These are phyloP conservation scores for Scolecobasidium constrictum DNA, from an alignment of 2,329 filamentous ascomycete genomes.

Conservation along the genomic window DNA sequence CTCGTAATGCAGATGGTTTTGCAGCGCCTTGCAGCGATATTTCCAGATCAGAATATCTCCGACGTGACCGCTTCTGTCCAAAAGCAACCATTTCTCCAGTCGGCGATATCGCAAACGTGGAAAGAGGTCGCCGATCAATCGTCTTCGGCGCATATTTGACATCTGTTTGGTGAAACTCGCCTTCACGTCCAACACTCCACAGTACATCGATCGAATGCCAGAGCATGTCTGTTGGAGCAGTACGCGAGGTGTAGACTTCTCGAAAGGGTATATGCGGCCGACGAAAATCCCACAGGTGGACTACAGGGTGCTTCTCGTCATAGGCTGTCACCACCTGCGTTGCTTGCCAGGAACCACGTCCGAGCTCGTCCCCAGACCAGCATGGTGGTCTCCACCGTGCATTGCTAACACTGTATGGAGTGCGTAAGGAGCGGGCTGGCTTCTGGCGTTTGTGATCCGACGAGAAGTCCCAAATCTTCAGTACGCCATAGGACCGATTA, in stretches of 20 bases:
- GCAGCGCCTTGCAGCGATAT: conserved; percentile 14
- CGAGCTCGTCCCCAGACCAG: conserved; percentile 40
- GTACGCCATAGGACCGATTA: conserved; percentile 22
- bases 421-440: conserved; percentile 45
- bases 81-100: conserved; percentile 46
- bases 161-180: conserved; percentile 52
- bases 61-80: conserved; percentile 38
- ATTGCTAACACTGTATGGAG: conserved; percentile 50
- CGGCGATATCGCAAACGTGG: conserved; percentile 46
- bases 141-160: conserved; percentile 48
- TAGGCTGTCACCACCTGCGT: conserved; percentile 54
- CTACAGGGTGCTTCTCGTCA: conserved; percentile 47
- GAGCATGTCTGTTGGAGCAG: conserved; percentile 47
- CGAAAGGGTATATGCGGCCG: conserved; percentile 51
- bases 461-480: conserved; percentile 50
- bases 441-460: conserved; percentile 40
- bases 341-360: conserved; percentile 45
- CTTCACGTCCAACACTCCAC: conserved; percentile 53
- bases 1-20: background rate
- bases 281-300: conserved; percentile 56
- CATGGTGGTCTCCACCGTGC: conserved; percentile 52
- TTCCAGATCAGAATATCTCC: conserved; percentile 28
- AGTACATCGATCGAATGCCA: conserved; percentile 54
- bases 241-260: conserved; percentile 46
- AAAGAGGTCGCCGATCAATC: conserved; percentile 46